A percentile compares a stretch with the other conserved stretches of the same genome.
Conservation (phyloP, 2,329 filamentous ascomycete genomes). For the Fusarium aywerte region DNA sequence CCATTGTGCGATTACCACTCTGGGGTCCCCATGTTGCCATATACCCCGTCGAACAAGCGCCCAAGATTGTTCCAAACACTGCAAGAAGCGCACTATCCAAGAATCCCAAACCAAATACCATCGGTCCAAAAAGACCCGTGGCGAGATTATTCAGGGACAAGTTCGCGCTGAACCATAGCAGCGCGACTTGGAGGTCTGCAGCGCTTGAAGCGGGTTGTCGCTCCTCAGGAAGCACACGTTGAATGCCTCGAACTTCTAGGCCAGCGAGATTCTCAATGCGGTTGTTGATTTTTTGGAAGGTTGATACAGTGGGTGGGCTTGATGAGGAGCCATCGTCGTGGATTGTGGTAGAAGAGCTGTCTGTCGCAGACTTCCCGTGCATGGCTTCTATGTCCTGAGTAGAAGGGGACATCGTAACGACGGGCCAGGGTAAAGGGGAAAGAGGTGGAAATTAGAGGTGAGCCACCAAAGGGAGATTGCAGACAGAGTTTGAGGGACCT, state of each 20-base stretch:
- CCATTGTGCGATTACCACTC: conserved; percentile 83
- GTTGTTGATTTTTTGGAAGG: conserved; percentile 29
- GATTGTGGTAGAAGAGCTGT: conserved; percentile 17
- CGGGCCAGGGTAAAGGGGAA: not conserved
- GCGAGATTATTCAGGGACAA: conserved; percentile 63
- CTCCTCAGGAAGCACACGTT: conserved; percentile 53
- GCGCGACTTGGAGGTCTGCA: conserved; percentile 53
- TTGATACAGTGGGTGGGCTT: not conserved
- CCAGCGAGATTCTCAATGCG: conserved; percentile 47
- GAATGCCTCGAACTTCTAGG: conserved; percentile 55
- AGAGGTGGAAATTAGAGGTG: conserved; percentile 5
- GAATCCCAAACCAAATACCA: conserved; percentile 76
- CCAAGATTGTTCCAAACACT: conserved; percentile 79
- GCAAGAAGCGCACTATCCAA: conserved; percentile 77
- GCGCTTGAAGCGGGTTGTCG: conserved; percentile 49
- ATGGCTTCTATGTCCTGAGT: conserved; percentile 25
- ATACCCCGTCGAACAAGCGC: conserved; percentile 77
- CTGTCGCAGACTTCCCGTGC: conserved; percentile 28
- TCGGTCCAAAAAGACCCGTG: conserved; percentile 75
- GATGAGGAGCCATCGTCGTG: conserved; percentile 13
- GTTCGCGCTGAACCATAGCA: conserved; percentile 59
- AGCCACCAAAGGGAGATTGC: not conserved
- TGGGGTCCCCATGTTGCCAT: conserved; percentile 80
- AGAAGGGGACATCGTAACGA: conserved; percentile 3
- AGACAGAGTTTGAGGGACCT: not conserved